phyloP scores from a whole-genome alignment of 306 rosid species.

The Abrus pulchellus region DNA sequence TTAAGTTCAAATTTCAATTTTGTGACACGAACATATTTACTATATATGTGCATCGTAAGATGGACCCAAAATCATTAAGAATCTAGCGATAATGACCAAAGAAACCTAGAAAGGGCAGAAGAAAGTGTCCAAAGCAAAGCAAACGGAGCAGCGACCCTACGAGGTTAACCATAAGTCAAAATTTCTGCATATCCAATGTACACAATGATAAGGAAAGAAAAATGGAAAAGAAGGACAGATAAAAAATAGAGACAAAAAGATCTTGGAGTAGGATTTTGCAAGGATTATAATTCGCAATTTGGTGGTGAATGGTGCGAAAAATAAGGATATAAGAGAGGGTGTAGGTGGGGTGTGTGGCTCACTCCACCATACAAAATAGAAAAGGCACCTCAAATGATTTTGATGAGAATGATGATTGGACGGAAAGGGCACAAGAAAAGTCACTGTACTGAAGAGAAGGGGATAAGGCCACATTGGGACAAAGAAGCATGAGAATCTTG shows the following conservation, averaged over 20 bases:
- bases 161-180: conserved; percentile 38
- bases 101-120: conserved; percentile 7
- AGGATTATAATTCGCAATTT: conserved; percentile 26
- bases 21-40: conserved; percentile 1
- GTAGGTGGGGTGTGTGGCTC: conserved; percentile 6
- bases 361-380: conserved; percentile 26
- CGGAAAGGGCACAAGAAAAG: conserved; percentile 33
- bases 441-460: conserved; percentile 33
- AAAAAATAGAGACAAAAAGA: conserved; percentile 28
- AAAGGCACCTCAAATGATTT: conserved; percentile 13
- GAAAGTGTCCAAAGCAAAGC: conserved; percentile 7
- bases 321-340: neutral
- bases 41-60: neutral
- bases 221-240: neutral
- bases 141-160: conserved; percentile 30
- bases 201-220: conserved; percentile 4
- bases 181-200: neutral
- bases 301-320: conserved; percentile 12
- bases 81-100: conserved; percentile 37
- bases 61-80: conserved; percentile 37
- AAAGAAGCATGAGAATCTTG: conserved; percentile 53
- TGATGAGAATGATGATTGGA: conserved; percentile 42
- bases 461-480: conserved; percentile 41
- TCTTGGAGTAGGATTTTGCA: conserved; percentile 50
- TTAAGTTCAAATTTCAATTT: neutral